Percentiles rank a stretch among this genome's conserved stretches.
Evolutionary conservation across 2,329 filamentous ascomycete genomes (phyloP).

Genomic region (Fusarium mexicanum): DNA sequence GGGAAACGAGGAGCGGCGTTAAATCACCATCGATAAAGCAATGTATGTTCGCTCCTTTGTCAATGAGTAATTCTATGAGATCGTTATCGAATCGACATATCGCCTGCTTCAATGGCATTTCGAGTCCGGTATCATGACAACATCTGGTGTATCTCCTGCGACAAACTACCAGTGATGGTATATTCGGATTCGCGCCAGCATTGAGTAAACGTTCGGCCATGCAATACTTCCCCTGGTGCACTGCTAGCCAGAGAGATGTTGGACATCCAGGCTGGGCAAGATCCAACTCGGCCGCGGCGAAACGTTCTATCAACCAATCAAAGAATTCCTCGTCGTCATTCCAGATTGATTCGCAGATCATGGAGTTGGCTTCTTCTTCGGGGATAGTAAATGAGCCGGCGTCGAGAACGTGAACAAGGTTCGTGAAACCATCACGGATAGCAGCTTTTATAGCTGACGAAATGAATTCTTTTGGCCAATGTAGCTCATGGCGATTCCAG

Average conservation of each 20-base stretch:
- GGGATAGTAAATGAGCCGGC: fast-evolving
- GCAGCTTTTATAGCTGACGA: not conserved
- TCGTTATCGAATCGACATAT: fast-evolving
- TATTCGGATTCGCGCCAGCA: not conserved
- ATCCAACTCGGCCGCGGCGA: fast-evolving
- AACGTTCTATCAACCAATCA: not conserved
- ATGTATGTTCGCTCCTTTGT: not conserved
- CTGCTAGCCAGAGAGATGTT: not conserved
- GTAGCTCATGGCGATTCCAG: fast-evolving
- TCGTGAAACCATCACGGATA: fast-evolving
- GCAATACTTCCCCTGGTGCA: fast-evolving
- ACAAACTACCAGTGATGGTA: not conserved
- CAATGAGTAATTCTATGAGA: fast-evolving
- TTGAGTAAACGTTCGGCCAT: not conserved
- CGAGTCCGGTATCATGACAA: fast-evolving
- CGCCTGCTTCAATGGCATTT: not conserved
- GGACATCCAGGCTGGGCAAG: not conserved
- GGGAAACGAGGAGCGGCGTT: not conserved
- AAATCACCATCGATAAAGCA: fast-evolving
- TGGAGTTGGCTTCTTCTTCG: fast-evolving
- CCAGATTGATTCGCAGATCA: not conserved
- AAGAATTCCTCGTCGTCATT: fast-evolving
- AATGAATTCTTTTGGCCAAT: fast-evolving
- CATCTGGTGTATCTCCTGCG: fast-evolving
- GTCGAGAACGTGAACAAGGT: fast-evolving